Evolutionary conservation across 371 early-diverging fungal genomes (phyloP).

Genomic region (Thermomucor indicae-seudaticae): DNA sequence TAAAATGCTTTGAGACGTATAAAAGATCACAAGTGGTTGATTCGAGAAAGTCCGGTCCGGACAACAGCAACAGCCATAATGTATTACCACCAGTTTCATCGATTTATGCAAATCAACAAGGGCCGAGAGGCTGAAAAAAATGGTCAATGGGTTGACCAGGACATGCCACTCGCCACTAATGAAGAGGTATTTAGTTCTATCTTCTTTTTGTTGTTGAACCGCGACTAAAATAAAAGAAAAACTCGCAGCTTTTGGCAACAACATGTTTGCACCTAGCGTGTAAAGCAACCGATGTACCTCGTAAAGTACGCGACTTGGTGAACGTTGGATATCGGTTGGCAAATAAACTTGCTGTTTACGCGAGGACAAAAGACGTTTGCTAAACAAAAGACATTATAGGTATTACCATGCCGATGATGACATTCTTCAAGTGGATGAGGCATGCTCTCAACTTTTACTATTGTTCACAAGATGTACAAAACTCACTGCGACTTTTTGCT

Average conservation of each 20-base stretch:
- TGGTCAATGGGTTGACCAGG: constrained; percentile 16
- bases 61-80: constrained; percentile 44
- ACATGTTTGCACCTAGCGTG: constrained; percentile 54
- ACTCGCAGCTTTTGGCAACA: constrained; percentile 34
- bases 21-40: not conserved
- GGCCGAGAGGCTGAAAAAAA: constrained; percentile 9
- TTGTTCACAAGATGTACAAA: not conserved
- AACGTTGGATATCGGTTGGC: constrained; percentile 49
- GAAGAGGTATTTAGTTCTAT: constrained; percentile 24
- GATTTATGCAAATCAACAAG: constrained; percentile 22
- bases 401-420: constrained; percentile 39
- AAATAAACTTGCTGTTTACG: not conserved
- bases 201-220: no score
- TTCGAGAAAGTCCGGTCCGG: constrained; percentile 33
- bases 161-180: constrained; percentile 18
- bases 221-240: not conserved
- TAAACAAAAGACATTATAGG: constrained; percentile 5
- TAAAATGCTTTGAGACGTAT: not conserved
- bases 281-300: constrained; percentile 50
- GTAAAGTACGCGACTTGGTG: constrained; percentile 56
- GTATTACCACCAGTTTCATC: constrained; percentile 42
- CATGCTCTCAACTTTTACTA: not conserved
- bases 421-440: constrained; percentile 37
- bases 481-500: not conserved
- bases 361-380: not conserved